phyloP scores from a whole-genome alignment of 2,329 filamentous ascomycete species.

The Microdochium paspali region DNA sequence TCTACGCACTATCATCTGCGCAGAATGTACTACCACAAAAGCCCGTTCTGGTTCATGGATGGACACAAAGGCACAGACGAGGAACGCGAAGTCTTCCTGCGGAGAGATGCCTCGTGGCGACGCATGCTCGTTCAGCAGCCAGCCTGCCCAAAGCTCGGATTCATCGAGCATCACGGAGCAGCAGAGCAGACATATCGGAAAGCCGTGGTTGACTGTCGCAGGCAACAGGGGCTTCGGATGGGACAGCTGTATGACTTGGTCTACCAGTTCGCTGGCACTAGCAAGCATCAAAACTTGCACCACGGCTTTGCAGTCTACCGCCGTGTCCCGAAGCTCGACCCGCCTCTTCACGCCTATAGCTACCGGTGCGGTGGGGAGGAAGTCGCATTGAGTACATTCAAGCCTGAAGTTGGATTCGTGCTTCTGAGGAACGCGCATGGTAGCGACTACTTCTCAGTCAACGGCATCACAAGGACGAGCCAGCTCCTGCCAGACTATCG shows the following conservation, averaged over 20 bases:
- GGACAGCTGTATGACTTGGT: not conserved
- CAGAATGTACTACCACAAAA: not conserved
- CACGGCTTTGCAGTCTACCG: not conserved
- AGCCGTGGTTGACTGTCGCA: not conserved
- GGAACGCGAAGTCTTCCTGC: not conserved
- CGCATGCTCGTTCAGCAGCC: slow-evolving; percentile 2
- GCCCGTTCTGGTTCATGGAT: slow-evolving; percentile 1
- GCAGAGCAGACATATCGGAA: not conserved
- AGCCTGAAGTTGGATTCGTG: slow-evolving; percentile 19
- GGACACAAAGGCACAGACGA: not conserved
- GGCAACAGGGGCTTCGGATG: slow-evolving; percentile 1
- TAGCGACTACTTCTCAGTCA: slow-evolving; percentile 35
- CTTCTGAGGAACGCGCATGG: slow-evolving; percentile 44
- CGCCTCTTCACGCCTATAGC: not conserved
- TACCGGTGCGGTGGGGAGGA: not conserved
- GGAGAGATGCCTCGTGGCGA: slow-evolving; percentile 1
- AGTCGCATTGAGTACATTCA: not conserved
- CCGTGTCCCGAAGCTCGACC: not conserved
- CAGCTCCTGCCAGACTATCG: not conserved
- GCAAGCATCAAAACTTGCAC: not conserved
- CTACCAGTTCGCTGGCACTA: not conserved
- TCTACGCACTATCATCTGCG: not conserved
- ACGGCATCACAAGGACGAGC: not conserved
- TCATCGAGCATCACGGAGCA: not conserved
- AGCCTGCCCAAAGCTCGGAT: not conserved